Percentiles rank a stretch among this genome's conserved stretches.
Conservation (phyloP, 2,329 filamentous ascomycete genomes). For the Stagonosporopsis tanaceti region DNA sequence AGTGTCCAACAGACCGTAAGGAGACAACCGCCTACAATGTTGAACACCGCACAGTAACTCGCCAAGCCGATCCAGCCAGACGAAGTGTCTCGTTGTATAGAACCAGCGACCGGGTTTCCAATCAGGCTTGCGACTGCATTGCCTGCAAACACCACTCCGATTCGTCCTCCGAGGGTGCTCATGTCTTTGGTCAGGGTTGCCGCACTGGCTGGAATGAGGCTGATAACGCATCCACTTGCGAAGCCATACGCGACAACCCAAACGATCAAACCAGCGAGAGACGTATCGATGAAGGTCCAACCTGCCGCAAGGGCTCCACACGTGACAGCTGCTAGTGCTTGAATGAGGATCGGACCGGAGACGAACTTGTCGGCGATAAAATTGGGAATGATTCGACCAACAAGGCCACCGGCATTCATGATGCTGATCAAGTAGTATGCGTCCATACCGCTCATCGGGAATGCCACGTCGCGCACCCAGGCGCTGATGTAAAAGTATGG, state of each 20-base stretch:
- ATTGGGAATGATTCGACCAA: conserved; percentile 59
- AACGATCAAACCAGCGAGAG: conserved; percentile 23
- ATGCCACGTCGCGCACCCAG: conserved; percentile 19
- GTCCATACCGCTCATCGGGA: conserved; percentile 12
- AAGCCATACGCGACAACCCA: conserved; percentile 30
- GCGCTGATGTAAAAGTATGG: conserved; percentile 28
- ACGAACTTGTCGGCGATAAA: conserved; percentile 58
- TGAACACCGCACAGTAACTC: conserved; percentile 20
- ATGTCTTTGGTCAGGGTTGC: conserved; percentile 28
- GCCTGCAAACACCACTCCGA: conserved; percentile 34
- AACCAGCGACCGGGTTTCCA: conserved; percentile 33
- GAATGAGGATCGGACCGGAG: conserved; percentile 60
- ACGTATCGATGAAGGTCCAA: conserved; percentile 21
- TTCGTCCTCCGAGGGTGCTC: conserved; percentile 30
- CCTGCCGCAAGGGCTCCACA: conserved; percentile 58
- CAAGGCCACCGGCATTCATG: conserved; percentile 23
- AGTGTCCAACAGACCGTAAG: conserved; percentile 16
- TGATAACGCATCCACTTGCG: conserved; percentile 26
- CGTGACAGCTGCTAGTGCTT: conserved; percentile 53
- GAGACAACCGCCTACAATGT: conserved; percentile 17
- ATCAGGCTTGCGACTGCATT: conserved; percentile 33
- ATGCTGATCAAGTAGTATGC: conserved; percentile 24
- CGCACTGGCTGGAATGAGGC: conserved; percentile 27
- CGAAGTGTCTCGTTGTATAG: conserved; percentile 19
- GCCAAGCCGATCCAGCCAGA: conserved; percentile 19